Evolutionary conservation across 2,329 filamentous ascomycete species (phyloP).

Genomic region (Colletotrichum eleusines): DNA sequence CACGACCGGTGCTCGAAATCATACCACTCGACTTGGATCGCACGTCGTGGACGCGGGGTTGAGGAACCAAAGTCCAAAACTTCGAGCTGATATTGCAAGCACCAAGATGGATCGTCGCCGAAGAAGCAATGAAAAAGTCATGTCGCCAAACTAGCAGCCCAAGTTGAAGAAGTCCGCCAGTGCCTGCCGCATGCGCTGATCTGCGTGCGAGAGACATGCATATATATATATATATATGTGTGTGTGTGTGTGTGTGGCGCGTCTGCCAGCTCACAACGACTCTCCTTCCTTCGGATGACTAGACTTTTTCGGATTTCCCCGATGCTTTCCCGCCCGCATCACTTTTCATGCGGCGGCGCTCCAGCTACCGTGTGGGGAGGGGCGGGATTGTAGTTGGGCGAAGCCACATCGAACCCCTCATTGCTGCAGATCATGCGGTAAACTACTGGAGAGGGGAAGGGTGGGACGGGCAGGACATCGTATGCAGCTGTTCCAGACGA

Average conservation of each 20-base stretch:
- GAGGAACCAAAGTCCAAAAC: not conserved
- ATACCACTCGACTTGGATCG: not conserved
- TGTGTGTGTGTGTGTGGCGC: too few species aligned
- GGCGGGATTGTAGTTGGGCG: not conserved
- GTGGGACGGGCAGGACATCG: not conserved
- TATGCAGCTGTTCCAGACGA: not conserved
- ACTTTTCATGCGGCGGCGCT: not conserved
- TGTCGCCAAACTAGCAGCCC: not conserved
- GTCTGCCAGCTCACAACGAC: not conserved
- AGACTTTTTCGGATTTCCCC: not conserved
- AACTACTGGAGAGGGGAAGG: not conserved
- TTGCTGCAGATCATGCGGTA: not conserved
- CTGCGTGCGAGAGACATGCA: not conserved
- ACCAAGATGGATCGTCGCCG: not conserved
- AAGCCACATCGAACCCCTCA: not conserved
- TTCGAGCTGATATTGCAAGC: not conserved
- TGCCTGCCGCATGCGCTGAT: not conserved
- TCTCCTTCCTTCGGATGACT: not conserved
- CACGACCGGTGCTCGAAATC: not conserved
- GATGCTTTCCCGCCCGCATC: not conserved
- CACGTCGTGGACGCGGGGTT: not conserved
- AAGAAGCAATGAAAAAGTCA: too few species aligned
- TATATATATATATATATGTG: too few species aligned
- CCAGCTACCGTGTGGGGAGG: not conserved
- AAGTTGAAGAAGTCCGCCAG: not conserved